Conservation (phyloP, 2,329 filamentous ascomycete species). For the Colletotrichum graminicola region DNA sequence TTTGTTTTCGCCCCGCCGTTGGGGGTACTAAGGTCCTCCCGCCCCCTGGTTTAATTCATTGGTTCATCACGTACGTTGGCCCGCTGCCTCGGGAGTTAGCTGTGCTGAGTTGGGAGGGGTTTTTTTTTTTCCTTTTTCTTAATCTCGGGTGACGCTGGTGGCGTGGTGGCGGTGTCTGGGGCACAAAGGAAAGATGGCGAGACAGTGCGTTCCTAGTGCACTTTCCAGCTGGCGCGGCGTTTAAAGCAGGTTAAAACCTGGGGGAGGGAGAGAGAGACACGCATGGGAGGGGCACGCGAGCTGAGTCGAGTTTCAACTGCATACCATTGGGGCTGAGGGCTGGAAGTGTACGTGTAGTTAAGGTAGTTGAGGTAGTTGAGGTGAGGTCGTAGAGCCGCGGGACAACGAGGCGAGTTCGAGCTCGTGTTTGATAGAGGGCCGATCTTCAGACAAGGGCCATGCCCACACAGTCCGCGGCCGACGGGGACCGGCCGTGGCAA, state of each 20-base stretch:
- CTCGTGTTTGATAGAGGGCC: slow-evolving; percentile 4
- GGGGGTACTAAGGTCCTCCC: slow-evolving; percentile 19
- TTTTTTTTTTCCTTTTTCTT: not conserved
- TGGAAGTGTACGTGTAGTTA: not conserved
- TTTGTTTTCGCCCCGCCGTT: slow-evolving; percentile 26
- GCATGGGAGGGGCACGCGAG: not conserved
- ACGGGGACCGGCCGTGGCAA: slow-evolving; percentile 12
- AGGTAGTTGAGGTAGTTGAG: too few relatives aligned
- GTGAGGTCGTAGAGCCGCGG: not conserved
- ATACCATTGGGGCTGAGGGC: not conserved
- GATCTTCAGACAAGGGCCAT: slow-evolving; percentile 25
- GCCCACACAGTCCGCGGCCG: slow-evolving; percentile 11
- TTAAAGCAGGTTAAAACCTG: slow-evolving; percentile 5
- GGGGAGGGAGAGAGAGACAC: slow-evolving; percentile 5
- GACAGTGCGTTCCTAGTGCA: slow-evolving; percentile 7
- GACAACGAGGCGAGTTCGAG: not conserved
- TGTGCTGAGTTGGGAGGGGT: not conserved
- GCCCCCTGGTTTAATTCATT: slow-evolving; percentile 3
- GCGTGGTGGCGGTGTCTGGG: not conserved
- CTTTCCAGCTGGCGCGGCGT: not conserved
- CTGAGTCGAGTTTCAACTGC: not conserved
- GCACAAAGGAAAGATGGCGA: slow-evolving; percentile 1
- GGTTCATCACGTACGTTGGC: not conserved
- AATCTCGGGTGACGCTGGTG: not conserved
- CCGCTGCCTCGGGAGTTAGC: not conserved